Evolutionary conservation across 2,329 filamentous ascomycete genomes (phyloP), one percentile per base, ranked within the genome.

Genomic region (Xylariales sp.): DNA sequence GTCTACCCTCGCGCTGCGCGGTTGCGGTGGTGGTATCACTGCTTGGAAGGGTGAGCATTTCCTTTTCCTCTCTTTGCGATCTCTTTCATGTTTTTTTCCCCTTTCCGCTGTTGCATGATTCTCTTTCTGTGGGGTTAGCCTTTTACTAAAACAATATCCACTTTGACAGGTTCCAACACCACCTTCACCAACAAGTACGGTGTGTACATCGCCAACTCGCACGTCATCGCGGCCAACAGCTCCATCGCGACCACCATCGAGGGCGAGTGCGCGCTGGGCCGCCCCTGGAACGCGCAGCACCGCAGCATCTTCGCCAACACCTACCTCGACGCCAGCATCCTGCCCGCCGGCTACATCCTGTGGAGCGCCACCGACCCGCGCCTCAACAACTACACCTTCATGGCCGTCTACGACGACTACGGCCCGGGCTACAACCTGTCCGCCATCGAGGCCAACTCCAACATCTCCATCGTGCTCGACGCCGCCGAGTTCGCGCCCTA

Each of bases 131-230:
- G 1, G 6, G 1, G 8, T 11, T 10, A n/a, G 16, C 30, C 10
- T 17, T 12, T 43, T n/a, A 43, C 32, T 29, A 29, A 29, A 12
- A 13, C 3, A 1, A 16, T n/a, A n/a, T n/a, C n/a, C n/a, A n/a
- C n/a, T n/a, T n/a, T n/a, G 18, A 10, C 10, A 50, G 56, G 65
- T 3, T 59, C 74, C 0, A 83, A 83, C 56, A 84, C 79, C 0
- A 82, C 78, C 0, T 82, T 78, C 36, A 54, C 57, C 5, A 85
- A 85, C 59, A 81, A 79, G 48, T 84, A 83, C 54, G 81, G 81
- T 7, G 73, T 78, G 1, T 85, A 85, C 54, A 72, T 85, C 41
- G 67, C 76, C 33, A 64, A 74, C 19, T 76, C 73, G 0, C 59
- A 60, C 3, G 65, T 82, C 4, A 56, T 65, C 1, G 74, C 76